Evolutionary conservation across 176 grass and related monocot genomes (phyloP), one percentile per base, ranked within the genome.

Genomic region (Oryza coarctata): DNA sequence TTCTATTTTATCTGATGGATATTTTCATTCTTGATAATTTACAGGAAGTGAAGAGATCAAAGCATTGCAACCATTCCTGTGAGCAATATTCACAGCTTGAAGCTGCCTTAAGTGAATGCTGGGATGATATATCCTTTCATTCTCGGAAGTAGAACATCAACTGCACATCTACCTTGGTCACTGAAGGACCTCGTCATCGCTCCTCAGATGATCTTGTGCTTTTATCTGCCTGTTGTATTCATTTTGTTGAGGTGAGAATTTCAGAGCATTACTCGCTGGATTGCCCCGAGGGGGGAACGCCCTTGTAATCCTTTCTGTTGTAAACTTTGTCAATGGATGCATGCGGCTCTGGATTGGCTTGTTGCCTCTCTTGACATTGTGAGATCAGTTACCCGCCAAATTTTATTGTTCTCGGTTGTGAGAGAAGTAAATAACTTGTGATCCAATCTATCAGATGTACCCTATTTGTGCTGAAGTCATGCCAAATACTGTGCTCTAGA

Each of bases 11-110:
- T 78, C 80, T 87, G 22, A 83, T 65, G 0, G 5, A 27, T 79
- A 62, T 39, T 4, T 32, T 86, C 9, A 74, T 69, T 82, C 36
- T 79, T 83, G 66, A 61, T 45, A 33, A 57, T 76, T 85, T 70
- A 63, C 88, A 90, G 88, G 80, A 74, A 79, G 62, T 86, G 68
- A 79, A 79, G 74, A 40, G 30, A 22, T 43, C 73, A 79, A 75
- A 83, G 79, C 55, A 65, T 75, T 45, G 6, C 70, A 40, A 39
- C 39, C 18, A 22, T 55, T 82, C 49, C 8, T 74, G 49, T 30
- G 61, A 90, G 74, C 68, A 70, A 41, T 23, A 80, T 70, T 36
- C 79, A 55, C 78, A 47, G 73, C 60, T 49, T 86, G 65, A 70
- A 77, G 68, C 73, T 66, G 49, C 62, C 13, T 36, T 65, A 73